Percentiles rank a stretch among this genome's conserved stretches.
Evolutionary conservation across 441 rosid species (phyloP).

Genomic region (Isatis lusitanica): DNA sequence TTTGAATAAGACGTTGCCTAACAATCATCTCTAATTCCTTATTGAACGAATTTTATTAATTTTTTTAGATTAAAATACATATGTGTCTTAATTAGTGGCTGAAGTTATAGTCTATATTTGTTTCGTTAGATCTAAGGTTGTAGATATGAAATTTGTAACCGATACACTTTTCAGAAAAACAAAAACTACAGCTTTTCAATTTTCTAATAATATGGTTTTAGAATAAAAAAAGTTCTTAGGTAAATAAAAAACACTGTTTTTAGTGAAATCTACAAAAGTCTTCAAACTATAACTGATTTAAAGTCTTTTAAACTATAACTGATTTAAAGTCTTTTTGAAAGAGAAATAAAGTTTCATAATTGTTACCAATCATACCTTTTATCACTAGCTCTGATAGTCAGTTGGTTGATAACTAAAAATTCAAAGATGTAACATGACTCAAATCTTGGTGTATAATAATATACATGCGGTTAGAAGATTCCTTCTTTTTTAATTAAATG

Average conservation of each 20-base stretch:
- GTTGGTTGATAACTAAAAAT: not conserved
- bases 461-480: not conserved
- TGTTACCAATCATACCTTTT: not conserved
- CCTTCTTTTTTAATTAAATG: not conserved
- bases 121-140: not conserved
- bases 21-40: slow-evolving; percentile 10
- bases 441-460: slow-evolving; percentile 4
- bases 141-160: not conserved
- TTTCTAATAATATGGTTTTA: not conserved
- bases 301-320: not conserved
- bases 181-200: not conserved
- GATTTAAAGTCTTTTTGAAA: not conserved
- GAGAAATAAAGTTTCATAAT: not conserved
- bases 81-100: not conserved
- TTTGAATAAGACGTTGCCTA: slow-evolving; percentile 24
- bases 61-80: not conserved
- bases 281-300: not conserved
- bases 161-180: not conserved
- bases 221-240: not conserved
- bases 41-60: not conserved
- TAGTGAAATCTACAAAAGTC: not conserved
- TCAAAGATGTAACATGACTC: not conserved
- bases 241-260: not conserved
- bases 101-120: not conserved
- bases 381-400: not conserved